Percentiles rank a stretch among this genome's conserved stretches.
phyloP scores from a whole-genome alignment of 805 yeast genomes.

The Wickerhamiella allomyrinae region DNA sequence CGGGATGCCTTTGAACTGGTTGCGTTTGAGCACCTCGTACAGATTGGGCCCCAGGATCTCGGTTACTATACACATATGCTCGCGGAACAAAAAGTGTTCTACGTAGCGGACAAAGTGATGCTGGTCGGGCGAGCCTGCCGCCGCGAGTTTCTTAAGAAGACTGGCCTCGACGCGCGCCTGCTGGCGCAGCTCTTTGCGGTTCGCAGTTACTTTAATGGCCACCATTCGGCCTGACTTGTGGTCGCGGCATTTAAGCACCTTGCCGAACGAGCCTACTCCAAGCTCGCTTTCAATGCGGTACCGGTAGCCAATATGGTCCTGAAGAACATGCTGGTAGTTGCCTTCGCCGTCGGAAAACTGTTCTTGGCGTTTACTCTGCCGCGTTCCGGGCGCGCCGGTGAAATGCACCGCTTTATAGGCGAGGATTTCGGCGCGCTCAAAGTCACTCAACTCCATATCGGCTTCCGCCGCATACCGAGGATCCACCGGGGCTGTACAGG shows the following conservation, averaged over 20 bases:
- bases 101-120: conserved; percentile 37
- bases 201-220: conserved; percentile 68
- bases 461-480: not conserved
- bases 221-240: conserved; percentile 42
- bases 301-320: conserved; percentile 66
- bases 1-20: conserved; percentile 25
- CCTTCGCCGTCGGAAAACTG: conserved; percentile 36
- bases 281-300: conserved; percentile 45
- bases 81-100: conserved; percentile 64
- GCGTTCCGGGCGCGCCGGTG: conserved; percentile 29
- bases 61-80: conserved; percentile 69
- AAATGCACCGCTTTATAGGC: conserved; percentile 29
- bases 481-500: not conserved
- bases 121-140: conserved; percentile 22
- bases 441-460: not conserved
- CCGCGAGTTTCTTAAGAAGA: conserved; percentile 37
- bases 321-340: conserved; percentile 38
- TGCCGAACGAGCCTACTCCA: conserved; percentile 77
- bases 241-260: conserved; percentile 55
- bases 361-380: conserved; percentile 15
- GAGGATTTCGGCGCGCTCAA: not conserved
- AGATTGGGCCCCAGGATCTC: conserved; percentile 57
- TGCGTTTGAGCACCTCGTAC: conserved; percentile 36
- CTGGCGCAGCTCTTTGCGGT: conserved; percentile 55
- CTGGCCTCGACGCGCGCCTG: conserved; percentile 72